Conservation (phyloP, 2,329 filamentous ascomycete species). For the Colletotrichum eleusines region DNA sequence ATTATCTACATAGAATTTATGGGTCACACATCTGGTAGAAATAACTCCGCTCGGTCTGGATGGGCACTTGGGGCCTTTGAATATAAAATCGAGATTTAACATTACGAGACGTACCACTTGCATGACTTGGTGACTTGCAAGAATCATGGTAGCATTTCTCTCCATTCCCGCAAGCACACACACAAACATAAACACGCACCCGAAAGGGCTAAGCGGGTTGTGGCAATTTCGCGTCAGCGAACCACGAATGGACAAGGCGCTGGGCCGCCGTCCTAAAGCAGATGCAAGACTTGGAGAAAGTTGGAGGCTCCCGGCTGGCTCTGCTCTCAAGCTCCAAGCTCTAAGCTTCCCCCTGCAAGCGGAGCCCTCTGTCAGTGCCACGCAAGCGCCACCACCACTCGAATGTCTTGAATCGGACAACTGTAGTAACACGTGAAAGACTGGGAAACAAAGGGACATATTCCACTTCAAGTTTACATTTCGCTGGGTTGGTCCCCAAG, state of each 20-base stretch:
- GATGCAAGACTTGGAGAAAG: conserved; percentile 9
- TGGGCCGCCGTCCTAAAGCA: background rate
- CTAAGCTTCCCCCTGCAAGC: conserved; percentile 21
- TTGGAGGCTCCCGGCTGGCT: background rate
- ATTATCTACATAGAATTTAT: conserved; percentile 16
- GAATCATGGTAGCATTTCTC: background rate
- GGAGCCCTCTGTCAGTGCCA: conserved; percentile 16
- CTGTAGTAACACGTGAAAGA: conserved; percentile 18
- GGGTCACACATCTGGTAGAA: conserved; percentile 21
- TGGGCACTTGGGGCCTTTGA: conserved; percentile 12
- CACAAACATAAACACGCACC: background rate
- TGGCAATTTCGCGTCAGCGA: background rate
- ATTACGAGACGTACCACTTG: background rate
- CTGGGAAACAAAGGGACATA: conserved; percentile 6
- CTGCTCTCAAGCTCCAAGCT: background rate
- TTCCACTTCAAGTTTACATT: background rate
- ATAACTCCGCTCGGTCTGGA: conserved; percentile 30
- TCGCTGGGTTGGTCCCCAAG: background rate
- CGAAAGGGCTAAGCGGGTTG: background rate
- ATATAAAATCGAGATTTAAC: conserved; percentile 9
- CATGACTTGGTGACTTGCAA: background rate
- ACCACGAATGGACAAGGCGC: no score
- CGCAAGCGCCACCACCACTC: conserved; percentile 17
- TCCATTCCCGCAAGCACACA: background rate
- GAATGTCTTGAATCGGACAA: conserved; percentile 18